Percentiles rank a stretch among this genome's conserved stretches.
These are phyloP conservation scores for Pythium apleroticum DNA, from an alignment of 352 stramenopile genomes.

Conservation along the genomic window DNA sequence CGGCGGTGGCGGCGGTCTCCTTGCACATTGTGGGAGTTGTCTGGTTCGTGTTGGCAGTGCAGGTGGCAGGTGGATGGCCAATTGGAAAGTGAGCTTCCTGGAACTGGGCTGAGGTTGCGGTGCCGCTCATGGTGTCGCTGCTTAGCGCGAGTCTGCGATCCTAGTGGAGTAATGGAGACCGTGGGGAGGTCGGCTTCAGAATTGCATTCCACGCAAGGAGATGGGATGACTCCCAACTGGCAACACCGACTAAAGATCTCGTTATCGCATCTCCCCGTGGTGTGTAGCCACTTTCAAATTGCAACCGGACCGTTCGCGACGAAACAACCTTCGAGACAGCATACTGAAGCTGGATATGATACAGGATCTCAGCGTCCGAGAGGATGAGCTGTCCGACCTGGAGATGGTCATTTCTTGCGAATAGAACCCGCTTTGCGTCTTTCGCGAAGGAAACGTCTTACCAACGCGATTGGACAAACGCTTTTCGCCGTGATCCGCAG, in stretches of 20 bases:
- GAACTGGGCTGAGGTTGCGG: too few species aligned
- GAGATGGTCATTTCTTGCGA: neutral
- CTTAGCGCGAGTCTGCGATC: too few species aligned
- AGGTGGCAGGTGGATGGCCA: neutral
- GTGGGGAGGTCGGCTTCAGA: too few species aligned
- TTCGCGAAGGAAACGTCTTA: neutral
- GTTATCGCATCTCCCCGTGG: too few species aligned
- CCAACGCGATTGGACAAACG: neutral
- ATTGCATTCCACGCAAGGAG: too few species aligned
- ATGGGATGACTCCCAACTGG: too few species aligned
- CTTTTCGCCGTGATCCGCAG: too few species aligned
- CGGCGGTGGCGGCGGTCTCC: slow-evolving; percentile 15
- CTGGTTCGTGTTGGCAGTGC: neutral
- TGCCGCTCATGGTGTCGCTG: neutral
- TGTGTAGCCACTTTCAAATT: neutral
- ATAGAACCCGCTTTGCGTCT: neutral
- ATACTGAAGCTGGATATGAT: neutral
- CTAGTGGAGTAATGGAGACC: neutral
- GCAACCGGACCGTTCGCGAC: neutral
- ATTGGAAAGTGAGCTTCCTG: neutral
- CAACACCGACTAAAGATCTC: too few species aligned
- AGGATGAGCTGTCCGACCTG: neutral
- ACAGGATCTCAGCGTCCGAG: neutral
- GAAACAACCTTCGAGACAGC: neutral
- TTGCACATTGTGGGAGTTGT: neutral